Evolutionary conservation across 2,329 filamentous ascomycete genomes (phyloP).

Genomic region (Claviceps pazoutovae): DNA sequence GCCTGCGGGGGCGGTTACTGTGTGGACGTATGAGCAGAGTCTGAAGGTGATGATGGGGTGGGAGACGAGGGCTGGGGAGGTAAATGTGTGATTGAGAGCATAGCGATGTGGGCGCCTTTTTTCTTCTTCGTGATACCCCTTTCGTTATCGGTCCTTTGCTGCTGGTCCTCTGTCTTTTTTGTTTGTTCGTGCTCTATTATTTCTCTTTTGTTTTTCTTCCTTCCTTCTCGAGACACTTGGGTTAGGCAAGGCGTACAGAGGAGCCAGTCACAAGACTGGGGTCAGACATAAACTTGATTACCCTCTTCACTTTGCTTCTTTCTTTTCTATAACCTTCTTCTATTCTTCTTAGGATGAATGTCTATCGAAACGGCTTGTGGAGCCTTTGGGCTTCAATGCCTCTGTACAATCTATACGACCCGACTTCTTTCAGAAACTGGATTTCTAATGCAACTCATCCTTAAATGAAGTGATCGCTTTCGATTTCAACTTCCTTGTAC

Average conservation of each 20-base stretch:
- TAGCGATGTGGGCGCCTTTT: background rate
- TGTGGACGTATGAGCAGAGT: slow-evolving; percentile 84
- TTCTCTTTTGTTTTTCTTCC: too few relatives aligned
- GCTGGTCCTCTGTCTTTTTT: background rate
- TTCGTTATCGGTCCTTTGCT: background rate
- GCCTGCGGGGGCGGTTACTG: slow-evolving; percentile 80
- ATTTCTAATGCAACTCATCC: too few relatives aligned
- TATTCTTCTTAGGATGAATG: background rate
- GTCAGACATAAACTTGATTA: too few relatives aligned
- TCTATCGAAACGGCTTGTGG: background rate
- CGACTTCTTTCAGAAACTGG: too few relatives aligned
- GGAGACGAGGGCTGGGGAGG: slow-evolving; percentile 14
- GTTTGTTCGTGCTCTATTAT: too few relatives aligned
- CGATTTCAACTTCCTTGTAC: background rate
- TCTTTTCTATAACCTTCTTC: background rate
- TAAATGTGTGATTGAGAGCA: slow-evolving; percentile 9
- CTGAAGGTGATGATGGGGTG: slow-evolving; percentile 43
- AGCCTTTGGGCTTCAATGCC: too few relatives aligned
- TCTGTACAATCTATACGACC: too few relatives aligned
- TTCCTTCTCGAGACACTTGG: too few relatives aligned
- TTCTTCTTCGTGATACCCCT: background rate
- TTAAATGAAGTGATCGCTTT: too few relatives aligned
- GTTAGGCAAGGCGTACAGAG: too few relatives aligned
- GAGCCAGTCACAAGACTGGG: too few relatives aligned
- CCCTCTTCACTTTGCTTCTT: background rate